Conservation (phyloP, 192 early-diverging fungal species). For the Rhizoclosmatium sp. region DNA sequence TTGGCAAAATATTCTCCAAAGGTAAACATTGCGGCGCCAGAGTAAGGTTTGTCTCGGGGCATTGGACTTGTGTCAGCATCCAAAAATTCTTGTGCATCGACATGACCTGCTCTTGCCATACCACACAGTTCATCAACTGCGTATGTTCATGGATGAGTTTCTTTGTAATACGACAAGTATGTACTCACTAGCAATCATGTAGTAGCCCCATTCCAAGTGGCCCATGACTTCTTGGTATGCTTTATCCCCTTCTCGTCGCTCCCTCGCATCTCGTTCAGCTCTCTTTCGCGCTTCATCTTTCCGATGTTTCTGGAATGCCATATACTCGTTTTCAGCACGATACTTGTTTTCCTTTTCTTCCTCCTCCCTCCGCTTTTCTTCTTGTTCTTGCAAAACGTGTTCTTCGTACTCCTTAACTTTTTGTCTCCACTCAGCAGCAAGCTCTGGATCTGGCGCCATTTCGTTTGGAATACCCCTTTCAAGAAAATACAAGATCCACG, state of each 20-base stretch:
- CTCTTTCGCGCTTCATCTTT: not conserved
- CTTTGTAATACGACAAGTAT: too few relatives aligned
- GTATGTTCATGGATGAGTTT: not conserved
- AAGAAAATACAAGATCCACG: conserved; percentile 14
- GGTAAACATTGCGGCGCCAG: conserved; percentile 10
- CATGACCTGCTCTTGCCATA: conserved; percentile 9
- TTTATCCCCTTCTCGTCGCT: conserved; percentile 11
- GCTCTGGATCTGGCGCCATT: not conserved
- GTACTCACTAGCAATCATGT: conserved; percentile 16
- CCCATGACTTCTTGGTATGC: not conserved
- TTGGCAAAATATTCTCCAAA: conserved; percentile 31
- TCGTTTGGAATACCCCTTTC: not conserved
- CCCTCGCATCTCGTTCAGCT: conserved; percentile 15
- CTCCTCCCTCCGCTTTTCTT: conserved; percentile 11
- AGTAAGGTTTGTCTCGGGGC: conserved; percentile 28
- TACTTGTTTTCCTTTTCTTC: not conserved
- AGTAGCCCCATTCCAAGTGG: conserved; percentile 22
- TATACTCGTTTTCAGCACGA: conserved; percentile 4
- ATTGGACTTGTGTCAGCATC: conserved; percentile 30
- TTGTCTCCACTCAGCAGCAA: conserved; percentile 1
- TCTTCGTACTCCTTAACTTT: conserved; percentile 23
- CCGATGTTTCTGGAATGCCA: conserved; percentile 10
- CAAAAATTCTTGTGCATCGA: conserved; percentile 25
- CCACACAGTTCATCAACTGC: conserved; percentile 26
- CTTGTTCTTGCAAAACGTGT: not conserved